phyloP scores from a whole-genome alignment of 305 asterid genomes.

The Ilex paraguariensis region DNA sequence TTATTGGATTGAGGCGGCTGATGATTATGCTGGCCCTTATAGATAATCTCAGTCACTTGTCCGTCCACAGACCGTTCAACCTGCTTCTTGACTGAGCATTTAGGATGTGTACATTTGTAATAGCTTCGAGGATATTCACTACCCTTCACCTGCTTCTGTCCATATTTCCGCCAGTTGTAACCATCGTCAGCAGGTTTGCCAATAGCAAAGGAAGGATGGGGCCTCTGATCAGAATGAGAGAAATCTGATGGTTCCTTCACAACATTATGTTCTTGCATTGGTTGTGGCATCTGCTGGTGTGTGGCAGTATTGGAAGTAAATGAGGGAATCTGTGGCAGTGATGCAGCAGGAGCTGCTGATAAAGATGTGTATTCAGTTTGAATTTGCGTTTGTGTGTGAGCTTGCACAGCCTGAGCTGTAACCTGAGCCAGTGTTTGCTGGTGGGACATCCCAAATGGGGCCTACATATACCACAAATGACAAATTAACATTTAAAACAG shows the following conservation, averaged over 20 bases:
- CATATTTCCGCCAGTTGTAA: conserved; percentile 87
- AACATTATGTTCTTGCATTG: conserved; percentile 24
- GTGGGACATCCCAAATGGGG: conserved; percentile 52
- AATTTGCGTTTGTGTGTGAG: conserved; percentile 40
- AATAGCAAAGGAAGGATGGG: conserved; percentile 43
- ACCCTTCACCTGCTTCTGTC: conserved; percentile 96
- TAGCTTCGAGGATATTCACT: conserved; percentile 88
- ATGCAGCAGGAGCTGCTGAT: conserved; percentile 33
- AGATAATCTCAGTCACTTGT: conserved; percentile 76
- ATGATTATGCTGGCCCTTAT: conserved; percentile 82
- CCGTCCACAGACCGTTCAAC: conserved; percentile 83
- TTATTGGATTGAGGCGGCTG: conserved; percentile 47
- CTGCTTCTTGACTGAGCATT: conserved; percentile 77
- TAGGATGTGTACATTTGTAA: conserved; percentile 69
- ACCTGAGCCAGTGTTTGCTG: conserved; percentile 60
- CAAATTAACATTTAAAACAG: conserved; percentile 8
- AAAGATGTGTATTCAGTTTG: conserved; percentile 45
- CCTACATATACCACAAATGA: conserved; percentile 34
- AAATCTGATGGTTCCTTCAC: conserved; percentile 41
- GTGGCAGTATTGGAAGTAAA: conserved; percentile 23
- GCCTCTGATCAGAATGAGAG: conserved; percentile 49
- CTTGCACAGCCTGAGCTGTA: conserved; percentile 44
- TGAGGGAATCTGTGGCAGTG: conserved; percentile 34
- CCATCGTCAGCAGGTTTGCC: conserved; percentile 81
- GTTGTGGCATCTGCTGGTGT: conserved; percentile 37